Base-by-base conservation (phyloP, 805 yeast genomes). In the Lipomyces anomalus region DNA sequence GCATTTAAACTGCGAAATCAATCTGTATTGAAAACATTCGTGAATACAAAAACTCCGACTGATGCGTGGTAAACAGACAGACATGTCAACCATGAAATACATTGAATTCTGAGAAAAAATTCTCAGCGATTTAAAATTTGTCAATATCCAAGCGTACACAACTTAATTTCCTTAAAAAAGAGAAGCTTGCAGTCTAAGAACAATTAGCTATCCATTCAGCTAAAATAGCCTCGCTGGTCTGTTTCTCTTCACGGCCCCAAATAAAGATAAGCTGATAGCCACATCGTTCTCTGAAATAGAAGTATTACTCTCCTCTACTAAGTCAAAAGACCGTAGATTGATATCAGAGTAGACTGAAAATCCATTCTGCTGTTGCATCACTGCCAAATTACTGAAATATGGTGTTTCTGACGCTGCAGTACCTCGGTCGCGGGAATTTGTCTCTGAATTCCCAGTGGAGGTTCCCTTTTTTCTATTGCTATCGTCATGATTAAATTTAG, bases 231-330 rank as follows among this genome's bases (percentile, higher is more conserved):
- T 32, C 24, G 49, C 20, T 16, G 40, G 52, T 35, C 42, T 39
- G 1, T 32, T 35, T 6, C 56, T 50, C 36, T 50, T 50, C 7
- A 47, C 50, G 9, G 55, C 53, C 3, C 50, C 81, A 59, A 79
- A 79, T 44, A 73, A 61, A 16, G 76, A 72, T 43, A 80, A 61
- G 46, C 74, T 74, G 16, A 79, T 59, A 2, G 82, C 73, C 0
- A 75, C 70, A 53, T 79, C 83, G 58, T 78, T 78, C 23, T 67
- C 50, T 4, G 72, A 66, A 46, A 68, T 64, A 4, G 63, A 55
- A 0, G 79, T 74, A 50, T 67, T 73, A 1, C 80, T 66, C 43
- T 79, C 83, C 55, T 79, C 83, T 37, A 79, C 67, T 53, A 78
- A 57, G 53, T 79, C 85, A 61, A 78, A 78, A 9, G 78, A 66